phyloP scores from a whole-genome alignment of 129 eudicot species.

The Flaveria ramosissima region DNA sequence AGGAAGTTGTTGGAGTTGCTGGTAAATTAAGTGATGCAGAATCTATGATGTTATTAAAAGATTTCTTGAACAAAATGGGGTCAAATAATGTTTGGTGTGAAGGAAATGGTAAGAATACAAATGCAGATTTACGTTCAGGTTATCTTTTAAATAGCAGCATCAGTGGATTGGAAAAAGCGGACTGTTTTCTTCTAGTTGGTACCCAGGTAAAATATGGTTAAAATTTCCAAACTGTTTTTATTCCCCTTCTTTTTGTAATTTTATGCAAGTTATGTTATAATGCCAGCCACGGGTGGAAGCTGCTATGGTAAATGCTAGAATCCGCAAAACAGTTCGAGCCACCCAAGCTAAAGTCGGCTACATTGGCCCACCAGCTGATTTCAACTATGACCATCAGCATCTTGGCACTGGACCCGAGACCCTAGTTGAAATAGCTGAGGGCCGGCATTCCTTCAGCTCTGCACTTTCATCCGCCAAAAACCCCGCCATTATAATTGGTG shows the following conservation, averaged over 20 bases:
- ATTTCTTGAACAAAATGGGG: slow-evolving; percentile 78
- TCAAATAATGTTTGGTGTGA: slow-evolving; percentile 84
- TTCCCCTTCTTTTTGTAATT: background rate
- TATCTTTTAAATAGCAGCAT: slow-evolving; percentile 78
- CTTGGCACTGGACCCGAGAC: slow-evolving; percentile 83
- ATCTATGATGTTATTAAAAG: slow-evolving; percentile 85
- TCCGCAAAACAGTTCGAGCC: slow-evolving; percentile 74
- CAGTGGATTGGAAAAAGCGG: slow-evolving; percentile 83
- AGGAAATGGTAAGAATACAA: slow-evolving; percentile 59
- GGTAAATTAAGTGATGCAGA: slow-evolving; percentile 91
- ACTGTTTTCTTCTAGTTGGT: slow-evolving; percentile 80
- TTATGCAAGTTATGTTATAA: background rate
- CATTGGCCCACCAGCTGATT: slow-evolving; percentile 73
- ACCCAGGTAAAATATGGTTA: slow-evolving; percentile 64
- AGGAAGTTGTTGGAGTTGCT: slow-evolving; percentile 85
- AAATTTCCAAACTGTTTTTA: background rate
- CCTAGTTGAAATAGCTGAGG: slow-evolving; percentile 61
- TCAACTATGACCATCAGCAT: slow-evolving; percentile 73
- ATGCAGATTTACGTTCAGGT: slow-evolving; percentile 85
- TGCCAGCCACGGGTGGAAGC: slow-evolving; percentile 91
- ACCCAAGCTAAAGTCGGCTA: slow-evolving; percentile 82
- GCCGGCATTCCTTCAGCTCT: slow-evolving; percentile 64
- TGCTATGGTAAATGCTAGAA: slow-evolving; percentile 92
- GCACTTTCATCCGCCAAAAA: slow-evolving; percentile 62
- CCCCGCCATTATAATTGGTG: slow-evolving; percentile 75